phyloP scores from a whole-genome alignment of 352 stramenopile genomes.

The Phytopythium chamaehyphon region DNA sequence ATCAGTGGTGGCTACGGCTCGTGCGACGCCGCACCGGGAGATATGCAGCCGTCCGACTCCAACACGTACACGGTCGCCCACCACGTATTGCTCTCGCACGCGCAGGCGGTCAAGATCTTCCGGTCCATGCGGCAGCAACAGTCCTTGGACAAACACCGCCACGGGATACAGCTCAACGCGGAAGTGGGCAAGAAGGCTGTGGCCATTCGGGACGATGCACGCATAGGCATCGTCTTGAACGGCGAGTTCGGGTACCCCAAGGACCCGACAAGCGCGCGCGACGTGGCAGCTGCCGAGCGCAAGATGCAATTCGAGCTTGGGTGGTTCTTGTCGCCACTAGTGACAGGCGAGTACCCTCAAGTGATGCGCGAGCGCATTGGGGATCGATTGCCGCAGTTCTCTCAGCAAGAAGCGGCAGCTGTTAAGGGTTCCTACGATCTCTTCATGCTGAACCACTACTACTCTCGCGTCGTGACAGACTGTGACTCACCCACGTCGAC shows the following conservation, averaged over 20 bases:
- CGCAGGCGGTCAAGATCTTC: constrained; percentile 80
- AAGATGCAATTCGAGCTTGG: constrained; percentile 85
- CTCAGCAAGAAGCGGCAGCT: constrained; percentile 44
- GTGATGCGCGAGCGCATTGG: constrained; percentile 81
- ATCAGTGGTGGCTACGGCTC: constrained; percentile 84
- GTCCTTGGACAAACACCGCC: not conserved
- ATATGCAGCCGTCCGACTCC: constrained; percentile 25
- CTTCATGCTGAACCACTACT: constrained; percentile 95
- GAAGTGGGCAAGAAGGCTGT: constrained; percentile 4
- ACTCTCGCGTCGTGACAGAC: constrained; percentile 36
- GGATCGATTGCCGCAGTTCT: constrained; percentile 82
- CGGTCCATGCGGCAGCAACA: constrained; percentile 51
- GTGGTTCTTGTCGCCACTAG: constrained; percentile 89
- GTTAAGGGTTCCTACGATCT: constrained; percentile 88
- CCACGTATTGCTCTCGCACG: constrained; percentile 91
- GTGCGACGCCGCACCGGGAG: constrained; percentile 35
- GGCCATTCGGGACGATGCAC: constrained; percentile 30
- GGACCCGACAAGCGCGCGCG: constrained; percentile 36
- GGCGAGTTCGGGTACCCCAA: constrained; percentile 71
- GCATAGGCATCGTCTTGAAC: constrained; percentile 89
- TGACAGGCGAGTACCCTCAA: constrained; percentile 84
- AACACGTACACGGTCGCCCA: constrained; percentile 71
- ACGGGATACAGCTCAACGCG: not conserved
- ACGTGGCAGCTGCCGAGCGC: constrained; percentile 57
- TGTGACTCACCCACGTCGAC: constrained; percentile 21